Evolutionary conservation across 2,329 filamentous ascomycete species (phyloP), one percentile per base, ranked within the genome.

Genomic region (Podosphaera xanthii): DNA sequence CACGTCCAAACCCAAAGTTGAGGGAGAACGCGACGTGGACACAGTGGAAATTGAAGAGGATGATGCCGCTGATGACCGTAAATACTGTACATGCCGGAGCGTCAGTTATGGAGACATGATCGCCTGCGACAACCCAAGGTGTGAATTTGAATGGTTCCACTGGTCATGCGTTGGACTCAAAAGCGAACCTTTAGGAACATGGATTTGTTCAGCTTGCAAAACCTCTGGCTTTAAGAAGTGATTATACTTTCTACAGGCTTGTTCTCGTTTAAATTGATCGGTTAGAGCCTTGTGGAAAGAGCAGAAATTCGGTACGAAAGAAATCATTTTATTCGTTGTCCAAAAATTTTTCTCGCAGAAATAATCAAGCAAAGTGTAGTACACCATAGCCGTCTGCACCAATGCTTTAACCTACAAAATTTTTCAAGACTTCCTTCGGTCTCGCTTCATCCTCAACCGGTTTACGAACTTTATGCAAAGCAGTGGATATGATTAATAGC

Each of bases 41-140:
- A 75, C 81, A 60, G 70, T 74, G 64, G 69, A 75, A 70, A 63
- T 70, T 14, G 82, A 84, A 38, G 84, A 87, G 57, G 84, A 87
- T 59, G 84, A 83, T 49, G 82, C 81, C 59, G 83, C 84, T 62
- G 85, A 89, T 71, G 83, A 85, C 68, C 86, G 73, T 60, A 75
- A 87, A 70, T 92, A 92, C 72, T 92, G 87, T 72, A 76, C 84
- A 36, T 92, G 87, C 70, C 84, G 90, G 69, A 85, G 85, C 65
- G 84, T 90, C 64, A 88, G 84, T 70, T 89, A 86, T 67, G 87
- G 87, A 62, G 84, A 91, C 67, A 92, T 92, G 87, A 86, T 92
- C 63, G 87, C 86, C 36, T 92, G 87, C 72, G 87, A 92, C 73
- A 91, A 91, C 70, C 81, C 85, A 60, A 77, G 83, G 64, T 92